Conservation (phyloP, 768 basidiomycete genomes). For the Lepiota brunneoincarnata region DNA sequence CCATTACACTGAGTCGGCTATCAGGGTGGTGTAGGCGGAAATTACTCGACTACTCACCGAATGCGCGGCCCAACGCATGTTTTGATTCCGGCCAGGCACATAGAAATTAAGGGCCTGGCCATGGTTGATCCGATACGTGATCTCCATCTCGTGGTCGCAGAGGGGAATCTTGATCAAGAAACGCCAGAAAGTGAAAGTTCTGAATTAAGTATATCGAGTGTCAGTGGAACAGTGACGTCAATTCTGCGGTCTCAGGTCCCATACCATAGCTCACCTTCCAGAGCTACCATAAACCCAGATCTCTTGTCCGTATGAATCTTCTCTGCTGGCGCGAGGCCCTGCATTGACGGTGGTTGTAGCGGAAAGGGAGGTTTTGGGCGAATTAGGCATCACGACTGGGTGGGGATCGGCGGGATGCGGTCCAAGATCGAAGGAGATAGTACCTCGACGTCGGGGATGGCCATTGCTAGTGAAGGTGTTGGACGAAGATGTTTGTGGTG, state of each 20-base stretch:
- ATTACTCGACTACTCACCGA: slow-evolving; percentile 49
- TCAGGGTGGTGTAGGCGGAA: neutral
- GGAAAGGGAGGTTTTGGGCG: slow-evolving; percentile 15
- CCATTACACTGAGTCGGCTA: slow-evolving; percentile 67
- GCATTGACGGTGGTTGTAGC: slow-evolving; percentile 9
- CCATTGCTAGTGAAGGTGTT: neutral
- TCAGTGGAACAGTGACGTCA: neutral
- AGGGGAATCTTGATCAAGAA: slow-evolving; percentile 86
- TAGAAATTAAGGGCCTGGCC: slow-evolving; percentile 77
- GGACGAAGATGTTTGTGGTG: neutral
- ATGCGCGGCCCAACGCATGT: slow-evolving; percentile 90
- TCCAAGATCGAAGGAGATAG: slow-evolving; percentile 51
- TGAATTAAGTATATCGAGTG: slow-evolving; percentile 24
- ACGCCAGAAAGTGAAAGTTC: slow-evolving; percentile 92
- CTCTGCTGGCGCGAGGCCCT: slow-evolving; percentile 34
- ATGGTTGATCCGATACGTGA: slow-evolving; percentile 80
- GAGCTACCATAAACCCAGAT: slow-evolving; percentile 65
- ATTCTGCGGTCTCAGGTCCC: slow-evolving; percentile 2
- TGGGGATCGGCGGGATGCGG: slow-evolving; percentile 78
- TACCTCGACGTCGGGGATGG: neutral
- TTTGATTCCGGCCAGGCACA: slow-evolving; percentile 76
- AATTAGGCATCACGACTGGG: slow-evolving; percentile 37
- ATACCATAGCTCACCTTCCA: slow-evolving; percentile 40
- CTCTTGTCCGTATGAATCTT: slow-evolving; percentile 59
- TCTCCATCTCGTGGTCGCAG: slow-evolving; percentile 62